A percentile compares a stretch with the other conserved stretches of the same genome.
phyloP scores from a whole-genome alignment of 1,284 basidiomycete species.

The Ustilago trichophora region DNA sequence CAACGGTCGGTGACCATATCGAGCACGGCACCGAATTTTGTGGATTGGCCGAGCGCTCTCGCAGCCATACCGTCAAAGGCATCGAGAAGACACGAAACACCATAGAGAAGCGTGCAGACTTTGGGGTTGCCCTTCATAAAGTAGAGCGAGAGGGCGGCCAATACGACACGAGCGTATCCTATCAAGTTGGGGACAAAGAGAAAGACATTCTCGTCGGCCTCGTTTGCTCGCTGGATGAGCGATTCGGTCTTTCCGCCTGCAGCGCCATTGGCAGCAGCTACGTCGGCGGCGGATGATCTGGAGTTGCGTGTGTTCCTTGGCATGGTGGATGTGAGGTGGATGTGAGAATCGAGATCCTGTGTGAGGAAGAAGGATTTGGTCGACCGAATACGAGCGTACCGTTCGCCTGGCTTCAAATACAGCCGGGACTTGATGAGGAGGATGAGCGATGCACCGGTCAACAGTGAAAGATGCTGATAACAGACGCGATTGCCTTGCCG shows the following conservation, averaged over 20 bases:
- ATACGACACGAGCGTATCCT: conserved; percentile 86
- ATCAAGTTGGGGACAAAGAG: conserved; percentile 96
- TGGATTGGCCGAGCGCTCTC: conserved; percentile 83
- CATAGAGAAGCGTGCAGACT: conserved; percentile 88
- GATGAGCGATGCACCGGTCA: no score
- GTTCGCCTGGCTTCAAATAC: no score
- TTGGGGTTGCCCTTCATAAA: conserved; percentile 87
- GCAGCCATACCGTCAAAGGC: conserved; percentile 95
- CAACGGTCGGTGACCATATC: conserved; percentile 99
- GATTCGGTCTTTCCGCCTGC: conserved; percentile 24
- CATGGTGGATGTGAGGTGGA: conserved; percentile 7
- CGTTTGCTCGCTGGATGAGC: conserved; percentile 40
- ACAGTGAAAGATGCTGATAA: no score
- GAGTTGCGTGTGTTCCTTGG: conserved; percentile 40
- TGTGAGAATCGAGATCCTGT: no score
- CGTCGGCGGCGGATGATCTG: conserved; percentile 29
- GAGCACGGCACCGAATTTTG: conserved; percentile 95
- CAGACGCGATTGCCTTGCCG: no score
- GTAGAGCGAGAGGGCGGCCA: conserved; percentile 87
- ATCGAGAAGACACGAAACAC: conserved; percentile 91
- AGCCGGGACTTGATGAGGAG: no score
- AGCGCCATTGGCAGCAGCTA: conserved; percentile 24
- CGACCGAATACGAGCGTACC: no score
- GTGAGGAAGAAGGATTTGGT: no score
- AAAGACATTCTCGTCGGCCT: conserved; percentile 62